Conservation (phyloP, 208 protist species). For the Trichomonas vaginalis region DNA sequence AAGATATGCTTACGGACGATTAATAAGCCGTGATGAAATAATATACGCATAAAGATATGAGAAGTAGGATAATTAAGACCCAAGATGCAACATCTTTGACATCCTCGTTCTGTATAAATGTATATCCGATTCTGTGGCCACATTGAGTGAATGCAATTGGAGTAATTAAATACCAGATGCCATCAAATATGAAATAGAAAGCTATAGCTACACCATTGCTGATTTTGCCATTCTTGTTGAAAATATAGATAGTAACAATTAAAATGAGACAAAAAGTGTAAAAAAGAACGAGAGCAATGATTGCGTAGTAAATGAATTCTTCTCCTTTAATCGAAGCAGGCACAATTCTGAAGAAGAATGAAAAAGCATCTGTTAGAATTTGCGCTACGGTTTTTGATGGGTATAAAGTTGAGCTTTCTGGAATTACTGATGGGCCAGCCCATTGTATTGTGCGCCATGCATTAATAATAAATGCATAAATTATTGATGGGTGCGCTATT, state of each 20-base stretch:
- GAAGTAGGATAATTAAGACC: neutral
- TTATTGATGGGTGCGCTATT: neutral
- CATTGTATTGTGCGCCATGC: neutral
- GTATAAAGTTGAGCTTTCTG: neutral
- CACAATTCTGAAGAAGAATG: neutral
- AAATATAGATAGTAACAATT: neutral
- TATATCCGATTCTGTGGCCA: neutral
- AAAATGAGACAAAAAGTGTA: neutral
- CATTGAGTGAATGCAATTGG: neutral
- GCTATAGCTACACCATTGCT: neutral
- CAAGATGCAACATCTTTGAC: neutral
- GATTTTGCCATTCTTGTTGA: neutral
- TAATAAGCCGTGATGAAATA: neutral
- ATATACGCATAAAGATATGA: neutral
- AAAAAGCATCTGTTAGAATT: neutral
- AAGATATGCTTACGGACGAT: neutral
- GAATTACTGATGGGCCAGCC: neutral
- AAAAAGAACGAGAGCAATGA: neutral
- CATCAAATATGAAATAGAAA: neutral
- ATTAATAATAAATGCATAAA: neutral
- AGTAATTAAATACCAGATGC: neutral
- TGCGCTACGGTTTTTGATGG: neutral
- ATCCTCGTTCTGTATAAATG: neutral
- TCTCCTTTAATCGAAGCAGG: neutral
- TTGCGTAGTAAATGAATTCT: neutral